phyloP scores from a whole-genome alignment of 2,329 filamentous ascomycete species.

The Cytospora piceae region DNA sequence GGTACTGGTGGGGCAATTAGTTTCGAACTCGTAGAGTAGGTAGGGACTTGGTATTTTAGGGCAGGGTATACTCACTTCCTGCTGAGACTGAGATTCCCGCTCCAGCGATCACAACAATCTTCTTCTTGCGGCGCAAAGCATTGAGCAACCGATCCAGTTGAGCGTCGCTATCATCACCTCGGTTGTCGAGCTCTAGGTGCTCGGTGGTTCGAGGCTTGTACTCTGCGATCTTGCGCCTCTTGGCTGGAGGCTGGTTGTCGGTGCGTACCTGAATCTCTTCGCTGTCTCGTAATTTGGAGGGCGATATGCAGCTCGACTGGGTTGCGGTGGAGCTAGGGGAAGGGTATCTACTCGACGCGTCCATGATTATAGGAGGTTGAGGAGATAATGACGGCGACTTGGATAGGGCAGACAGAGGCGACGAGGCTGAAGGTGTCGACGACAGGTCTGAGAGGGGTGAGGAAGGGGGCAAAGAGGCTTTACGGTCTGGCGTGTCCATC shows the following conservation, averaged over 20 bases:
- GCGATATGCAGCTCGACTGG: slow-evolving; percentile 55
- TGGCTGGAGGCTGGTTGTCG: slow-evolving; percentile 68
- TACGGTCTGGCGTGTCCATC: slow-evolving; percentile 28
- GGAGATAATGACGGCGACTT: slow-evolving; percentile 56
- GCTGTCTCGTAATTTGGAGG: slow-evolving; percentile 49
- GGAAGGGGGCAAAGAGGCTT: slow-evolving; percentile 49
- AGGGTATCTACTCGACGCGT: slow-evolving; percentile 52
- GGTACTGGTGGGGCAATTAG: slow-evolving; percentile 63
- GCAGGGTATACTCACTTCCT: slow-evolving; percentile 67
- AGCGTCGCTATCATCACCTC: slow-evolving; percentile 54
- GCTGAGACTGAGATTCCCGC: slow-evolving; percentile 97
- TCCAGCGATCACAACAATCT: slow-evolving; percentile 95
- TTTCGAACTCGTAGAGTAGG: slow-evolving; percentile 15
- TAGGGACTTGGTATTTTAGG: slow-evolving; percentile 20
- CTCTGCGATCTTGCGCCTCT: slow-evolving; percentile 71
- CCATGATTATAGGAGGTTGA: slow-evolving; percentile 36
- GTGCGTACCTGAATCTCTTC: slow-evolving; percentile 45
- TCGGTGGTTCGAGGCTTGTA: slow-evolving; percentile 73
- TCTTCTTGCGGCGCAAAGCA: slow-evolving; percentile 83
- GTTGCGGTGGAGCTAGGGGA: slow-evolving; percentile 53
- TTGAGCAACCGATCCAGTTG: slow-evolving; percentile 74
- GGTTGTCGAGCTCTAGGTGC: slow-evolving; percentile 70
- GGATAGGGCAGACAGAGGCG: slow-evolving; percentile 58
- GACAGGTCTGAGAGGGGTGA: slow-evolving; percentile 60
- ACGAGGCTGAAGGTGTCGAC: slow-evolving; percentile 51